Evolutionary conservation across 306 rosid species (phyloP).

Genomic region (Citrullus mucosospermus): DNA sequence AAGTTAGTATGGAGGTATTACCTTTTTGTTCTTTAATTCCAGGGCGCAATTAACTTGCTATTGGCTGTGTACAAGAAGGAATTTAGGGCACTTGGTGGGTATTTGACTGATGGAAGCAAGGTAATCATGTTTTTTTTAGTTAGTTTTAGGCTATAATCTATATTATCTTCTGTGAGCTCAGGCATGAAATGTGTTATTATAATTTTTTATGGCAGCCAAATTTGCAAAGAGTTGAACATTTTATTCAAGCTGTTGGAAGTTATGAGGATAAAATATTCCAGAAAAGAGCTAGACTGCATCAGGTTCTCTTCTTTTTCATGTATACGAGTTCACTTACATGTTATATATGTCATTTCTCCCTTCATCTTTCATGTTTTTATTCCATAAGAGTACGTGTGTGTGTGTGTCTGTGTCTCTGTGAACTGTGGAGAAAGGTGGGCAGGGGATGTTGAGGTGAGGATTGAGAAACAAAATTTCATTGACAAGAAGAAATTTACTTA

Average conservation of each 20-base stretch:
- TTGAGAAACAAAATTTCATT: neutral
- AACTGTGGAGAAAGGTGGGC: neutral
- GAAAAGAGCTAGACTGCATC: constrained; percentile 77
- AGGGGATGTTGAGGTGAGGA: neutral
- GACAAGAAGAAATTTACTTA: neutral
- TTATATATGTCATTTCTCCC: neutral
- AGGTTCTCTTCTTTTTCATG: constrained; percentile 33
- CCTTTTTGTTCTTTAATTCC: neutral
- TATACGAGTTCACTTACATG: neutral
- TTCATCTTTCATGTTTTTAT: neutral
- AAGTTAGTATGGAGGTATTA: neutral
- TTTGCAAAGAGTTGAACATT: constrained; percentile 66
- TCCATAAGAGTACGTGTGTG: neutral
- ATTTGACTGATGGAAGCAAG: constrained; percentile 81
- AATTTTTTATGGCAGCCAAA: constrained; percentile 37
- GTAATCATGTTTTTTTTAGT: constrained; percentile 15
- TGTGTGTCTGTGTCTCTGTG: no score
- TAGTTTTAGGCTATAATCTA: neutral
- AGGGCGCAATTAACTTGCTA: constrained; percentile 96
- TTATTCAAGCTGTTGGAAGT: constrained; percentile 90
- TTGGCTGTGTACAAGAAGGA: constrained; percentile 90
- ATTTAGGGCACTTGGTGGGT: constrained; percentile 59
- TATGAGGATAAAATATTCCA: constrained; percentile 84
- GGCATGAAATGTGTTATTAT: neutral
- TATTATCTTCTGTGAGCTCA: neutral